Evolutionary conservation across 768 basidiomycete genomes (phyloP).

Genomic region (Flagelloscypha sp.): DNA sequence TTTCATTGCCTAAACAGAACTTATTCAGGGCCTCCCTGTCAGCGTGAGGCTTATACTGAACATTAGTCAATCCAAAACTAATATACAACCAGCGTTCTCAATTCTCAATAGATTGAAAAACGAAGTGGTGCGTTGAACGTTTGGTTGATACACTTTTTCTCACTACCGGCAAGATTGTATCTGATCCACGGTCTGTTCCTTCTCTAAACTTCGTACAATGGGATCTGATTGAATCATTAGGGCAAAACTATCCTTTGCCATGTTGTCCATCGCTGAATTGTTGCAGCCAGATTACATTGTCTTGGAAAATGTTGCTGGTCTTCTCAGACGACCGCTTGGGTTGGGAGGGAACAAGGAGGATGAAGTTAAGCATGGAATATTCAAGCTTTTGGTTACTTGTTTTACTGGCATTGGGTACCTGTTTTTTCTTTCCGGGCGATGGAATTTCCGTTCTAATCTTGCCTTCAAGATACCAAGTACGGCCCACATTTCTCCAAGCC

Average conservation of each 20-base stretch:
- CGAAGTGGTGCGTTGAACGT: too few relatives aligned
- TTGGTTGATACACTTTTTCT: too few relatives aligned
- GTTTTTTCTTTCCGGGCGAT: too few relatives aligned
- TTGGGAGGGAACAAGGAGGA: slow-evolving; percentile 21
- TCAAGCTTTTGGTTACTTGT: slow-evolving; percentile 57
- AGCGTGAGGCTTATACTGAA: too few relatives aligned
- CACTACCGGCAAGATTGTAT: too few relatives aligned
- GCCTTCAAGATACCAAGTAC: slow-evolving; percentile 58
- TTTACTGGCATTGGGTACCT: slow-evolving; percentile 58
- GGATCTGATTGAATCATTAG: slow-evolving; percentile 21
- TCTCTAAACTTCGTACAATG: not conserved
- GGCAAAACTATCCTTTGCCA: slow-evolving; percentile 56
- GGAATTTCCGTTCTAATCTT: too few relatives aligned
- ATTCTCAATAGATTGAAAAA: too few relatives aligned
- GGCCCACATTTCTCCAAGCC: slow-evolving; percentile 58
- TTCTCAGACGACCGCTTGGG: slow-evolving; percentile 42
- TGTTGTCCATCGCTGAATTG: slow-evolving; percentile 62
- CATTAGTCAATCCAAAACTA: too few relatives aligned
- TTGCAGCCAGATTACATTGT: slow-evolving; percentile 58
- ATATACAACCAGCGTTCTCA: too few relatives aligned
- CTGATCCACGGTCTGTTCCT: too few relatives aligned
- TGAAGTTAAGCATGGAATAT: slow-evolving; percentile 45
- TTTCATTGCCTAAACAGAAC: too few relatives aligned
- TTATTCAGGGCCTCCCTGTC: too few relatives aligned
- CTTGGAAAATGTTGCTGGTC: slow-evolving; percentile 65